Evolutionary conservation across 371 early-diverging fungal species (phyloP), one percentile per base, ranked within the genome.

Genomic region (Mucor sp.): DNA sequence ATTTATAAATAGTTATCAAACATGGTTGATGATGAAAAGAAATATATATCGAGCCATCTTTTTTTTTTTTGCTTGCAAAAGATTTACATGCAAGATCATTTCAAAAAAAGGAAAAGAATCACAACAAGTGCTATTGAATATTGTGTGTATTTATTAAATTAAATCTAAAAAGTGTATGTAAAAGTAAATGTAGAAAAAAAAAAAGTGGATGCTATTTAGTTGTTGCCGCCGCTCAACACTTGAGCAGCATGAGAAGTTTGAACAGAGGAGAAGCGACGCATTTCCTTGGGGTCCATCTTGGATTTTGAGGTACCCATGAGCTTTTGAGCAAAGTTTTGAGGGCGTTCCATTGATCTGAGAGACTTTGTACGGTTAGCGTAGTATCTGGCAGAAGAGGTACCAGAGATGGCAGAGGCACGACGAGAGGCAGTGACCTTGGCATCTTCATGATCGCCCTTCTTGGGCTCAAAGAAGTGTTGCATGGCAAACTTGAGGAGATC

Each of bases 401-500:
- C 64, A 41, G 74, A 74, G 8, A 74, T 50, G 15, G 63, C 68
- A 59, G 77, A 74, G 11, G 72, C 64, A 64, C 74, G 71, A 55
- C 74, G 74, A 21, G 69, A 50, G 21, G 62, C 62, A 39, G 63
- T 37, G n/a, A 55, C 35, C 55, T 59, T 63, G 19, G 33, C 68
- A 58, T 65, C 63, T n/a, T 32, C 53, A 4, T 57, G 59, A 2
- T 62, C 57, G 12, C 59, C 58, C 6, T 27, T 27, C 59, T 65
- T 74, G 39, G 80, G 84, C 65, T 85, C 78, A 74, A 85, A 84
- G 74, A 75, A 3, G n/a, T 61, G 63, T 61, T 86, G 87, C 80
- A 91, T 85, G 58, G 74, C 85, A 63, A 91, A 91, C 81, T 90
- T 90, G 82, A 89, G 66, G 57, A 87, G 75, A 73, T 90, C 90